phyloP scores from a whole-genome alignment of 116 monocot genomes.

The Zostera marina region DNA sequence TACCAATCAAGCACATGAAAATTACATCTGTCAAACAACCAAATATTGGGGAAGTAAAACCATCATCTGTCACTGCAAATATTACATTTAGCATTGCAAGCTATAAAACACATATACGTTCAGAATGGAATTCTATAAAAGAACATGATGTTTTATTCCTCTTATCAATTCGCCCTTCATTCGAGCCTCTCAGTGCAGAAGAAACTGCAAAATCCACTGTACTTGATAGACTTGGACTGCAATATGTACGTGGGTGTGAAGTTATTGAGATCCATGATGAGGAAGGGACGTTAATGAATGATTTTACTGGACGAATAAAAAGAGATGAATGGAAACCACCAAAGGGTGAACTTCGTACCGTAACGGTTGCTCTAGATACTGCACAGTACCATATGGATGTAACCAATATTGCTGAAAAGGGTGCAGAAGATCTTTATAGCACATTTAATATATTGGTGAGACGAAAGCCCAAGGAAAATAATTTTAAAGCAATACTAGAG shows the following conservation, averaged over 20 bases:
- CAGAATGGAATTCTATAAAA: constrained; percentile 90
- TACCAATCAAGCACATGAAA: constrained; percentile 75
- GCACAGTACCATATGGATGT: constrained; percentile 95
- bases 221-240: constrained; percentile 80
- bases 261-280: constrained; percentile 87
- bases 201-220: constrained; percentile 84
- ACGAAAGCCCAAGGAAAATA: constrained; percentile 98
- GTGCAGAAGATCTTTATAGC: constrained; percentile 68
- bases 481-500: constrained; percentile 97
- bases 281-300: constrained; percentile 95
- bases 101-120: constrained; percentile 77
- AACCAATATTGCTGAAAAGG: constrained; percentile 53
- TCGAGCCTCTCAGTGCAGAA: constrained; percentile 86
- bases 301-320: constrained; percentile 92
- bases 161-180: constrained; percentile 86
- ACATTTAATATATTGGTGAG: constrained; percentile 93
- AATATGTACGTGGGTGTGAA: constrained; percentile 96
- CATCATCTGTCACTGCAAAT: constrained; percentile 73
- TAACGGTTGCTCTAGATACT: constrained; percentile 78
- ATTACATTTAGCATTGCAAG: constrained; percentile 85
- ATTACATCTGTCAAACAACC: constrained; percentile 88
- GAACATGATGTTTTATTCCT: constrained; percentile 99
- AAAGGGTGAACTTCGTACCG: constrained; percentile 86
- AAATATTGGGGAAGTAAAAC: constrained; percentile 94
- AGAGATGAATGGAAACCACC: constrained; percentile 99